phyloP scores from a whole-genome alignment of 176 grass and related monocot genomes.

The Oryza nivara region DNA sequence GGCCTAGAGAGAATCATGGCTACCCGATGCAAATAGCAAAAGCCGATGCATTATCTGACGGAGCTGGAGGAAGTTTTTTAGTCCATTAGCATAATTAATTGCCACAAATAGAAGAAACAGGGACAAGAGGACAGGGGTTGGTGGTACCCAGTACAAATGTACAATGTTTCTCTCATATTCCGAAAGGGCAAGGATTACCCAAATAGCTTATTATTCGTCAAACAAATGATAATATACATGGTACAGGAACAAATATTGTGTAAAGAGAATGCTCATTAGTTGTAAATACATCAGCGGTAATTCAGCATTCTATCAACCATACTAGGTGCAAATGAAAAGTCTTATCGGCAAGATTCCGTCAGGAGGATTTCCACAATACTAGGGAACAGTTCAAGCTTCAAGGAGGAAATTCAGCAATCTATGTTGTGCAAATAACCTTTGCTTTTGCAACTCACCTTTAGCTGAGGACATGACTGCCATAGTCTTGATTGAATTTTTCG shows the following conservation, averaged over 20 bases:
- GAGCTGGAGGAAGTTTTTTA: background rate
- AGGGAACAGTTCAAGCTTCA: slow-evolving; percentile 3
- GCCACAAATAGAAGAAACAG: background rate
- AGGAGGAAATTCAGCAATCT: slow-evolving; percentile 27
- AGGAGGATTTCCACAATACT: slow-evolving; percentile 15
- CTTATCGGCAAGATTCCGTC: slow-evolving; percentile 5
- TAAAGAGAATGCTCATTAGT: slow-evolving; percentile 10
- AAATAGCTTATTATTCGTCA: slow-evolving; percentile 38
- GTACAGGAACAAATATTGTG: slow-evolving; percentile 19
- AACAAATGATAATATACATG: slow-evolving; percentile 54
- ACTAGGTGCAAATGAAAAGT: background rate
- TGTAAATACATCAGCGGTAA: background rate
- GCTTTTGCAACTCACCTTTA: slow-evolving; percentile 36
- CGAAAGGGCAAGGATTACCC: background rate
- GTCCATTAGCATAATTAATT: background rate
- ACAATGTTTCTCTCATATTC: slow-evolving; percentile 14
- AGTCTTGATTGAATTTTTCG: slow-evolving; percentile 90
- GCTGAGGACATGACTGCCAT: slow-evolving; percentile 78
- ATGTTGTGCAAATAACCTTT: background rate
- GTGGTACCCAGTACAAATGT: background rate
- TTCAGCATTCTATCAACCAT: background rate
- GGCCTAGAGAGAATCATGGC: background rate
- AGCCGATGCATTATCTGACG: background rate
- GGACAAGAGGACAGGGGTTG: background rate
- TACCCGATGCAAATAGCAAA: background rate